phyloP scores from a whole-genome alignment of 169 alveolate genomes.

The Eimeria praecox region DNA sequence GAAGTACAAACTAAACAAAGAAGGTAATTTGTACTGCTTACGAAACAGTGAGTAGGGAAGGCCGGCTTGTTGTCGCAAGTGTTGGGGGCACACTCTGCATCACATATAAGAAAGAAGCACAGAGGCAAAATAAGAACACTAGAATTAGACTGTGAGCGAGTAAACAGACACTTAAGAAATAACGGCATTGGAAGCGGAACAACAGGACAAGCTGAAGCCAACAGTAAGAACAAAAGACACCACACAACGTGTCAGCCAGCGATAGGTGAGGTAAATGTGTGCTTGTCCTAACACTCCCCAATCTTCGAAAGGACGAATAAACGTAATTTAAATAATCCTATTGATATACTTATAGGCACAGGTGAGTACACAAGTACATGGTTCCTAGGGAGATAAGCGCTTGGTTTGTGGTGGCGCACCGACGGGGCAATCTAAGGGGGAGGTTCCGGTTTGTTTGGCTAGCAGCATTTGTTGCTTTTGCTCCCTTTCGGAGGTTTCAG shows the following conservation, averaged over 20 bases:
- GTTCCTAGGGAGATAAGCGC: no score
- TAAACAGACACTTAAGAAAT: no score
- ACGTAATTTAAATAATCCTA: not conserved
- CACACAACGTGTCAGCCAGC: no score
- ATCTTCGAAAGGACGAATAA: no score
- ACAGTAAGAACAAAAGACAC: not conserved
- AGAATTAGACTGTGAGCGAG: no score
- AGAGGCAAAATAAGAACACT: no score
- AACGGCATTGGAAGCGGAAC: no score
- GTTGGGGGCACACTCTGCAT: conserved; percentile 72
- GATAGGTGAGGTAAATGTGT: no score
- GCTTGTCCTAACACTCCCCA: no score
- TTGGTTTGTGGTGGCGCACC: conserved; percentile 20
- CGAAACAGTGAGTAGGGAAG: conserved; percentile 71
- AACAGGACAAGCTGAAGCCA: not conserved
- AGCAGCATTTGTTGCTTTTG: not conserved
- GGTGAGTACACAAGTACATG: no score
- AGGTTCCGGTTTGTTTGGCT: conserved; percentile 32
- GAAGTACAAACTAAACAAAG: not conserved
- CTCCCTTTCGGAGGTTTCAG: not conserved
- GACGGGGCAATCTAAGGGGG: conserved; percentile 66
- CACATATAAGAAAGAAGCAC: not conserved
- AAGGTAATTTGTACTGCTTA: not conserved
- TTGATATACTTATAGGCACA: not conserved
- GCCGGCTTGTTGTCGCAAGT: conserved; percentile 80